Base-by-base conservation (phyloP, 495 filamentous ascomycete genomes). In the Bombardia bombarda region DNA sequence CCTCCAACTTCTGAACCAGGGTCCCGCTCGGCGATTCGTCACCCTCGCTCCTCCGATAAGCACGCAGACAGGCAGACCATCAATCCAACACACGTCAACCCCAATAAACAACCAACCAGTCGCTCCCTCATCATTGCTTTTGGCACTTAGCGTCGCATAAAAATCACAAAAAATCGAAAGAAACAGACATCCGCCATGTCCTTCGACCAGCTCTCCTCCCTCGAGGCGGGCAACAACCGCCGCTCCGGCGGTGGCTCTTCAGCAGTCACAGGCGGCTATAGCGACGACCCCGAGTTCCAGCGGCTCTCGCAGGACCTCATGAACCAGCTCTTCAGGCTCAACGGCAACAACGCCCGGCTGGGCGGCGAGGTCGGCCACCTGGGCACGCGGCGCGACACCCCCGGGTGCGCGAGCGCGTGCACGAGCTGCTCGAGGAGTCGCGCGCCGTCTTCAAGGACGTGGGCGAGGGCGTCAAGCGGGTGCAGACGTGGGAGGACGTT, bases 241-340 rank as follows among this genome's bases (percentile, higher is more conserved):
- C 9, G 61, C 42, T 55, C 63, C 30, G 41, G 43, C 36, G 49
- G 35, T 45, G 57, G 63, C 49, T n/a, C n/a, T n/a, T n/a, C n/a
- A n/a, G n/a, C n/a, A n/a, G n/a, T n/a, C n/a, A n/a, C n/a, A n/a
- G n/a, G n/a, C n/a, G 80, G 87, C 51, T 95, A 93, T 63, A 71
- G 83, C 48, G 92, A 99, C 67, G 90, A 95, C 58, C 93, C 93
- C 33, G 89, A 92, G 51, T 99, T 97, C 75, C 74, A 82, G 50
- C 72, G 72, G 16, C 75, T 93, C 49, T 86, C 88, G 46, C 80
- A 86, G 55, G 73, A 79, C 18, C 77, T 97, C 38, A 90, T 83
- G 53, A 82, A 86, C 55, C 81, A 88, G 62, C 74, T 99, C 19
- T 94, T 95, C 62, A 75, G 74, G 20, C 74, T 99, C 41, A 94